phyloP scores from a whole-genome alignment of 257 asterid species.

The Pogostemon cablin region DNA sequence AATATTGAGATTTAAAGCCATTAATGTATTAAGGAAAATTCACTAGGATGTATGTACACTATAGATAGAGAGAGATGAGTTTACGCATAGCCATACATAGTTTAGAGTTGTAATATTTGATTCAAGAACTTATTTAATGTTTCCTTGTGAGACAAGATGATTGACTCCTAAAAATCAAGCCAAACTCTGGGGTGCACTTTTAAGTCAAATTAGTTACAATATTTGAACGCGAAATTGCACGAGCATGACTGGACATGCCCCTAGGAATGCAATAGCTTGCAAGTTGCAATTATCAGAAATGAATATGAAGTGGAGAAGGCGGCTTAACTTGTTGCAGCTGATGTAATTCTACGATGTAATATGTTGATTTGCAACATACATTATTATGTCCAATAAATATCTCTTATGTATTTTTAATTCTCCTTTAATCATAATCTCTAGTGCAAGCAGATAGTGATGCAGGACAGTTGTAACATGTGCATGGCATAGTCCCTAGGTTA shows the following conservation, averaged over 20 bases:
- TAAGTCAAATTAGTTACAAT: not conserved
- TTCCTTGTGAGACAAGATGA: not conserved
- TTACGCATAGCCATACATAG: not conserved
- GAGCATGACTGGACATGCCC: not conserved
- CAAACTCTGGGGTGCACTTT: not conserved
- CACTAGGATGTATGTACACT: constrained; percentile 11
- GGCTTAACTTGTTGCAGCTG: not conserved
- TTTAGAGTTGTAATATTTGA: not conserved
- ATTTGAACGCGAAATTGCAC: constrained; percentile 6
- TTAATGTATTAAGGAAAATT: constrained; percentile 11
- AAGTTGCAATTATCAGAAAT: constrained; percentile 3
- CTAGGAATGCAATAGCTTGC: constrained; percentile 13
- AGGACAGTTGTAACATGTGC: constrained; percentile 6
- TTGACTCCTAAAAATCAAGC: not conserved
- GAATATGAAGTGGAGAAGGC: not conserved
- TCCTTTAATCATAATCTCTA: not conserved
- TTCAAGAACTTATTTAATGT: constrained; percentile 3
- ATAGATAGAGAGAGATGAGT: not conserved
- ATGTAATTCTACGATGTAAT: constrained; percentile 3
- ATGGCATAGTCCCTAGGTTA: not conserved
- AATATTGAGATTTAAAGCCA: constrained; percentile 9
- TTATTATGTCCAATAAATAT: constrained; percentile 2
- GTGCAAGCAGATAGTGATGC: constrained; percentile 7
- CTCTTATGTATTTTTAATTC: not conserved
- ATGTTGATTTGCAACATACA: not conserved